Base-by-base conservation (phyloP, 2,329 filamentous ascomycete species). In the Nemania diffusa region DNA sequence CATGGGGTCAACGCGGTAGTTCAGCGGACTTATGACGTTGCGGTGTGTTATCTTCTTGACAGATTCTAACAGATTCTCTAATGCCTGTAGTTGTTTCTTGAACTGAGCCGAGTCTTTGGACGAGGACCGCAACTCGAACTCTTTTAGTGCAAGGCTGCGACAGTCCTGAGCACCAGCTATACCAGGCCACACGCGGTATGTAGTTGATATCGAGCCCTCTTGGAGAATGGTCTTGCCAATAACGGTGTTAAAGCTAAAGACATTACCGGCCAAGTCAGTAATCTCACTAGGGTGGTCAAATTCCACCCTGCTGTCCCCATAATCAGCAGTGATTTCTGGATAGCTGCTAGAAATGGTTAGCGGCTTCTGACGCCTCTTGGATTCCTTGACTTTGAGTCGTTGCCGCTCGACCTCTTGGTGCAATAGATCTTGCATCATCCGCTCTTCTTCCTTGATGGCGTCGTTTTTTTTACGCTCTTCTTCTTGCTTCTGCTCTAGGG, bases 11-110 rank as follows among this genome's bases (percentile, higher is more conserved):
- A 97, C 91, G 73, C 92, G 93, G 80, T 94, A 97, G 68, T 94
- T 93, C 64, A 97, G 84, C 42, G 98, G 84, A 57, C 92, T 89
- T 50, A 96, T 85, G 13, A 98, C 81, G 74, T 94, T 93, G 26
- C 88, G 85, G 77, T 97, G 93, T 3, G 88, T 87, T 44, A 96
- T 82, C 71, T 87, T 88, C 78, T 92, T 96, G 58, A 97, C 82
- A 9, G 87, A 84, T 71, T 95, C 92, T 40, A 99, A 84, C 66
- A 91, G 87, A 46, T 87, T 87, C 78, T 97, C 94, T 26, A 97
- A 86, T 7, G 85, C 85, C 74, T 93, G 90, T 58, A 97, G 84
- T 69, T 92, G 88, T 76, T 91, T 91, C 75, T 94, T 94, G 76
- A 93, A 88, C 20, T 89, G 85, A 27, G 87, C 82, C 1, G 83